phyloP scores from a whole-genome alignment of 345 rosid genomes.

The Gossypium sturtianum region DNA sequence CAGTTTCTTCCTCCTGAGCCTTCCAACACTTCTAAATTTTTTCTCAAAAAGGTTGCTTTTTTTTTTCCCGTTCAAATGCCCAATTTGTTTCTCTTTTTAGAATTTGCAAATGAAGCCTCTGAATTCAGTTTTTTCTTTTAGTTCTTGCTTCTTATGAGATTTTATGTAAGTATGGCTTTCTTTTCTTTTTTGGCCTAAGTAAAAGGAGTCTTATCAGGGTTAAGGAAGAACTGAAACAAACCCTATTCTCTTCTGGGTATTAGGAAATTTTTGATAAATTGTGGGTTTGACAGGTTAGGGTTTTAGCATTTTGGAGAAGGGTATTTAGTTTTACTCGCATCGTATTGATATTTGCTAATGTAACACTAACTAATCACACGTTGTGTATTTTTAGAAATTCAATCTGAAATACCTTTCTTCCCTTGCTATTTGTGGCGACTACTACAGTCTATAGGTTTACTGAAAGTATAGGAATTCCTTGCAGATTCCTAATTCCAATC shows the following conservation, averaged over 20 bases:
- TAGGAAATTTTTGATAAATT: neutral
- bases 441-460: neutral
- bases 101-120: neutral
- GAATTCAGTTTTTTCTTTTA: neutral
- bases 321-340: neutral
- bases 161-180: neutral
- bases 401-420: neutral
- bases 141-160: neutral
- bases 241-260: neutral
- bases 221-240: neutral
- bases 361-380: neutral
- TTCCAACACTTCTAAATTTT: slow-evolving; percentile 28
- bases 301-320: neutral
- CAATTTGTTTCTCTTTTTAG: neutral
- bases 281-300: neutral
- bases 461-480: slow-evolving; percentile 13
- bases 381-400: neutral
- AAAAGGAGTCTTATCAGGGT: neutral
- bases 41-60: slow-evolving; percentile 37
- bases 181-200: neutral
- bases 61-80: neutral
- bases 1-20: slow-evolving; percentile 56
- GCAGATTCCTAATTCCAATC: slow-evolving; percentile 33
- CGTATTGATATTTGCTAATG: neutral
- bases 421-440: neutral